Percentiles rank a stretch among this genome's conserved stretches.
Conservation (phyloP, 1,139 yeast species). For the Lodderomyces margitis region DNA sequence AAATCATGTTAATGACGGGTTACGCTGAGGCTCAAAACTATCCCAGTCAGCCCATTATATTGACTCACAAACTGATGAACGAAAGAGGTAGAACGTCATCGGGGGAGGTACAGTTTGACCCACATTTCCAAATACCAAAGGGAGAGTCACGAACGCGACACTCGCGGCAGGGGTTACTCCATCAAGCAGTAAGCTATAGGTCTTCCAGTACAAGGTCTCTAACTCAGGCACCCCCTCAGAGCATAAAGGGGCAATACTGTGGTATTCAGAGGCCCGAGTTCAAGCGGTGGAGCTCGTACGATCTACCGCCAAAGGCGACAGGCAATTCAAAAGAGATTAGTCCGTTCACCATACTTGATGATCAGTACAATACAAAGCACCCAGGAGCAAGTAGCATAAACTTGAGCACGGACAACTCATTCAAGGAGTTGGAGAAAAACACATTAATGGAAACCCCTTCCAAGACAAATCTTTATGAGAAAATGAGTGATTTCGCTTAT, state of each 20-base stretch:
- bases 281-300: slow-evolving; percentile 26
- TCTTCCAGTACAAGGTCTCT: slow-evolving; percentile 11
- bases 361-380: slow-evolving; percentile 28
- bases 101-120: background rate
- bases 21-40: background rate
- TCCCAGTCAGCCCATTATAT: background rate
- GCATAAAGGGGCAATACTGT: background rate
- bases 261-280: slow-evolving; percentile 16
- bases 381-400: slow-evolving; percentile 16
- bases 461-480: slow-evolving; percentile 12
- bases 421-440: slow-evolving; percentile 16
- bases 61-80: background rate
- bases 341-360: slow-evolving; percentile 30
- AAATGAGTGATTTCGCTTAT: slow-evolving; percentile 12
- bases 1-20: background rate
- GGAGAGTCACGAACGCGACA: background rate
- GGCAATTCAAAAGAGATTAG: slow-evolving; percentile 16
- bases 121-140: background rate
- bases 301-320: slow-evolving; percentile 4
- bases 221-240: slow-evolving; percentile 8
- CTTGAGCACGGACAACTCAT: slow-evolving; percentile 24
- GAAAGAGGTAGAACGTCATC: slow-evolving; percentile 8
- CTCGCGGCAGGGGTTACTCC: slow-evolving; percentile 3
- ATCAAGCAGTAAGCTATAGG: slow-evolving; percentile 3
- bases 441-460: background rate